Conservation (phyloP, 169 alveolate genomes). For the Babesia ovis region DNA sequence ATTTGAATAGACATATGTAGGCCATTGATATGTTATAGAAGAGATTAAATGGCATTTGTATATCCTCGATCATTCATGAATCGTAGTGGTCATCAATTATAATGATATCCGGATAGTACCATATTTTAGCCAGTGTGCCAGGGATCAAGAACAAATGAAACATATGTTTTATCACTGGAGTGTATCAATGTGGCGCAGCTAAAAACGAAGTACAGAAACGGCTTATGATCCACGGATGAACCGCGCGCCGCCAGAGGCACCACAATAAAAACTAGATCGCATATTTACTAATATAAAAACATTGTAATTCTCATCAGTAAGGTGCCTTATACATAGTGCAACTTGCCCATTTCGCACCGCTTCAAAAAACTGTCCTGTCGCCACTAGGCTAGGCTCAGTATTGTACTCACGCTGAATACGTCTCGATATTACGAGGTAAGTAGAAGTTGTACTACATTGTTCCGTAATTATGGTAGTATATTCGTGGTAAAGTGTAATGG, state of each 20-base stretch:
- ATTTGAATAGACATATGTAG: too few relatives aligned
- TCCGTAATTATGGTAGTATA: too few relatives aligned
- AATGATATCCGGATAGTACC: too few relatives aligned
- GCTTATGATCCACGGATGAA: neutral
- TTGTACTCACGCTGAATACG: neutral
- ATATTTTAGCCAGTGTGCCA: too few relatives aligned
- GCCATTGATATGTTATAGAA: too few relatives aligned
- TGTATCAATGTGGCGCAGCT: too few relatives aligned
- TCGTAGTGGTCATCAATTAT: too few relatives aligned
- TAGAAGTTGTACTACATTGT: neutral
- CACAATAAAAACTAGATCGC: neutral
- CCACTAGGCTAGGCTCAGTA: neutral
- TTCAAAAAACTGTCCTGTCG: neutral
- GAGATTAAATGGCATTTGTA: too few relatives aligned
- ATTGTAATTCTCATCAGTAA: neutral
- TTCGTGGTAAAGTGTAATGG: too few relatives aligned
- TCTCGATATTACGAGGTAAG: neutral
- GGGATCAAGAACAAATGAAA: too few relatives aligned
- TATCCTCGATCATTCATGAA: too few relatives aligned
- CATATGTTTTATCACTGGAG: too few relatives aligned
- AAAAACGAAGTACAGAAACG: constrained; percentile 1
- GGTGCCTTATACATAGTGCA: neutral
- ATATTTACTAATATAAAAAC: neutral
- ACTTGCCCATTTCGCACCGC: neutral
- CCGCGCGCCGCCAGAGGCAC: constrained; percentile 23